Conservation (phyloP, 2,329 filamentous ascomycete genomes). For the Metarhizium guizhouense region DNA sequence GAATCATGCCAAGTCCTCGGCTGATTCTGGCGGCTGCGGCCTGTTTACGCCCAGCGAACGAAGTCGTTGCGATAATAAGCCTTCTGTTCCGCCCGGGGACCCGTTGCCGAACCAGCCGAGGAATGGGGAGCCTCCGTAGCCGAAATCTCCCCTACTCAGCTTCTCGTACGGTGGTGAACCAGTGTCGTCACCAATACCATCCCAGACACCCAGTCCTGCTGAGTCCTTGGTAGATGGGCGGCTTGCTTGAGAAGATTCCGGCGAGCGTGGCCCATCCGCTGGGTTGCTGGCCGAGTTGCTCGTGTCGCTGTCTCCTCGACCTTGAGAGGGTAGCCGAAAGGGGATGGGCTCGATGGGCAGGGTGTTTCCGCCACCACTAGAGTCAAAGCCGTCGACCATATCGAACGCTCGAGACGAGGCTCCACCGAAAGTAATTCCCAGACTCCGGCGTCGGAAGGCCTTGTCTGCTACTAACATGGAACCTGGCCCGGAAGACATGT, state of each 20-base stretch:
- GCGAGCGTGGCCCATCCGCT: constrained; percentile 14
- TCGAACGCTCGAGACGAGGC: constrained; percentile 24
- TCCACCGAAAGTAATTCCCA: constrained; percentile 34
- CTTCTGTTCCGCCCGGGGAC: constrained; percentile 37
- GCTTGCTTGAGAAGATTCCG: constrained; percentile 19
- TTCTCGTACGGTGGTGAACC: constrained; percentile 48
- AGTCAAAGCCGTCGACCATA: constrained; percentile 18
- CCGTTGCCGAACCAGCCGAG: constrained; percentile 21
- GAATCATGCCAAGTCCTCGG: constrained; percentile 7
- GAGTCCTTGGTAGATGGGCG: constrained; percentile 28
- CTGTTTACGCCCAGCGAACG: constrained; percentile 48
- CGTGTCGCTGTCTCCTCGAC: constrained; percentile 22
- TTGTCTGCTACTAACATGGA: constrained; percentile 50
- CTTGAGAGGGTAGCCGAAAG: constrained; percentile 29
- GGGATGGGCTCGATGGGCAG: constrained; percentile 42
- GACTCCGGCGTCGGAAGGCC: constrained; percentile 47
- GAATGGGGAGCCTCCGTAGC: constrained; percentile 52
- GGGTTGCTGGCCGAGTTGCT: constrained; percentile 18
- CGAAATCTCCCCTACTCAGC: constrained; percentile 54
- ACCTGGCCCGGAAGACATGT: constrained; percentile 29
- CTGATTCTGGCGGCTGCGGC: constrained; percentile 7
- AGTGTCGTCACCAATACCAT: not conserved
- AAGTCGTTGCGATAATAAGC: constrained; percentile 61
- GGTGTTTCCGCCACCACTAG: constrained; percentile 20
- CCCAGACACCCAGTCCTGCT: constrained; percentile 13